A percentile compares a stretch with the other conserved stretches of the same genome.
Evolutionary conservation across 805 yeast genomes (phyloP).

Genomic region (Priceomyces haplophilus): DNA sequence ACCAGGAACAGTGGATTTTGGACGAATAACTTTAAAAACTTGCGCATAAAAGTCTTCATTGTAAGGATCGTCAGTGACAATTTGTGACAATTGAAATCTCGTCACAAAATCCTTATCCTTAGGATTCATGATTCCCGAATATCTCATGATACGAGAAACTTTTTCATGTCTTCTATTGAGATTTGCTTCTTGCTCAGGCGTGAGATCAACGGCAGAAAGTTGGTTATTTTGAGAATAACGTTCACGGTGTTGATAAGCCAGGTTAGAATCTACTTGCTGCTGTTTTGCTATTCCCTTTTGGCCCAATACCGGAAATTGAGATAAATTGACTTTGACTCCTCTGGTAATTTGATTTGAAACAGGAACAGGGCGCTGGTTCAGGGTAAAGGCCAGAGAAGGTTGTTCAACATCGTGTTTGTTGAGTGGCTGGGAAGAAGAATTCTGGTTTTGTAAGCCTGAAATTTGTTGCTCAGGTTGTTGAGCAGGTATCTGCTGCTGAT

Average conservation of each 20-base stretch:
- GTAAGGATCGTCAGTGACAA: constrained; percentile 95
- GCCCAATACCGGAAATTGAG: constrained; percentile 58
- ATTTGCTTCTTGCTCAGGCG: constrained; percentile 72
- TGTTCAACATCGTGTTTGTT: neutral
- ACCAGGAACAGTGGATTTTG: constrained; percentile 50
- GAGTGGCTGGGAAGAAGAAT: constrained; percentile 3
- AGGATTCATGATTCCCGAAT: constrained; percentile 94
- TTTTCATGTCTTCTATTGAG: constrained; percentile 68
- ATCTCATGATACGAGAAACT: constrained; percentile 70
- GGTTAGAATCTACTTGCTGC: constrained; percentile 27
- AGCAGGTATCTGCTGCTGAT: constrained; percentile 8
- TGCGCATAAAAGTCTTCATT: constrained; percentile 96
- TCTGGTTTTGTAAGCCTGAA: too few species aligned
- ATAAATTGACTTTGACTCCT: constrained; percentile 28
- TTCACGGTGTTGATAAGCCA: constrained; percentile 18
- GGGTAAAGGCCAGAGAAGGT: neutral
- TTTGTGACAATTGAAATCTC: constrained; percentile 88
- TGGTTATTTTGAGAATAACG: constrained; percentile 29
- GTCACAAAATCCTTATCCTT: constrained; percentile 95
- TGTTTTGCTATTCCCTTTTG: constrained; percentile 31
- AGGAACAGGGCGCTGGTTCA: neutral
- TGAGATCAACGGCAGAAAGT: constrained; percentile 36
- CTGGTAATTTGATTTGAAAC: constrained; percentile 1
- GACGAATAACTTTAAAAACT: constrained; percentile 66
- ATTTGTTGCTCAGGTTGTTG: too few species aligned